Evolutionary conservation across 768 basidiomycete species (phyloP), one percentile per base, ranked within the genome.

Genomic region (Phylloporus sp.): DNA sequence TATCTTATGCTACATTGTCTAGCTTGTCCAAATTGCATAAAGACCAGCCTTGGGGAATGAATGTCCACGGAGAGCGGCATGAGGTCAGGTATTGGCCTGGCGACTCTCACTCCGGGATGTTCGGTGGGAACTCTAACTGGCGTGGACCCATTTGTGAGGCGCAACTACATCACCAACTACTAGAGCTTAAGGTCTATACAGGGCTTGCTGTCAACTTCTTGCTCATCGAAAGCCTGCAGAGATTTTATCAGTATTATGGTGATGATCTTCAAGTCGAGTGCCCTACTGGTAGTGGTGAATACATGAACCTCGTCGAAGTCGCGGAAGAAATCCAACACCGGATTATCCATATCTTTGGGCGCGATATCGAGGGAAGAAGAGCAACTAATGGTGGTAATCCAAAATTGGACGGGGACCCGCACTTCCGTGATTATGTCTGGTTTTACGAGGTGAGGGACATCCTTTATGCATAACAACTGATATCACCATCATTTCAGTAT

Each of bases 291-390:
- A 90, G 87, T 56, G 97, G 97, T n/a, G 95, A 97, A 59, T 92
- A 86, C 70, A 97, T 97, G 94, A 91, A 93, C 65, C 82, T 99
- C 8, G 91, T 87, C 10, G 80, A 82, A 52, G 93, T 95, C 18
- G 93, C 97, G 6, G 95, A 97, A 63, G 97, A 99, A 70, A 94
- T 99, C 50, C 97, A 98, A 69, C 95, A 98, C 65, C 86, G 97
- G n/a, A 85, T 98, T 55, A 99, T 98, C 50, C 94, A 98, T 69
- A 93, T 99, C 61, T 99, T 99, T 63, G 86, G 91, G n/a, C 84
- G 94, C 24, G 95, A 99, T 65, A 69, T 81, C 55, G 80, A 91
- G 53, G 94, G 95, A 10, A 79, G 81, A 54, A 78, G 97, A 35
- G 94, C 97, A 0, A 88, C 87, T 16, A 98, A 99, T 64, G 97